phyloP scores from a whole-genome alignment of 208 protist genomes.

The Acanthamoeba sp. region DNA sequence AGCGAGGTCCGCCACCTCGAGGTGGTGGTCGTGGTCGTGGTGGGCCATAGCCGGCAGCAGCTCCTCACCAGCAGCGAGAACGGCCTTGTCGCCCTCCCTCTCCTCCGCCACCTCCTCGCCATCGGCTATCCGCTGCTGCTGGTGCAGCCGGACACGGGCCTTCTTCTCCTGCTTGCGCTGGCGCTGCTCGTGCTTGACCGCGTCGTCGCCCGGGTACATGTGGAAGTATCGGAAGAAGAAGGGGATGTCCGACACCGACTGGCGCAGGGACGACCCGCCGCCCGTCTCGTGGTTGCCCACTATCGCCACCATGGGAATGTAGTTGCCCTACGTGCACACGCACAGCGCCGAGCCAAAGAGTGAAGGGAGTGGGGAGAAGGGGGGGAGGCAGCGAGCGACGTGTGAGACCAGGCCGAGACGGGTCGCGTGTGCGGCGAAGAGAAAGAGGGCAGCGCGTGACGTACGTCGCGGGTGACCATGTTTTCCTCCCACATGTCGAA shows the following conservation, averaged over 20 bases:
- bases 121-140: not conserved
- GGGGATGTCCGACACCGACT: constrained; percentile 26
- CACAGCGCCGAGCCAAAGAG: not conserved
- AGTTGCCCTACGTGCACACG: not conserved
- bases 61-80: too few species aligned
- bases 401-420: too few species aligned
- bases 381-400: too few species aligned
- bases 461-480: constrained; percentile 55
- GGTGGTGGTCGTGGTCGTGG: too few species aligned
- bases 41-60: too few species aligned
- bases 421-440: too few species aligned
- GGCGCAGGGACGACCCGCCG: constrained; percentile 27
- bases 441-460: too few species aligned
- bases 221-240: constrained; percentile 71
- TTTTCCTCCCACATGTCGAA: constrained; percentile 49
- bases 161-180: constrained; percentile 40
- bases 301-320: constrained; percentile 65
- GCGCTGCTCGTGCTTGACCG: constrained; percentile 32
- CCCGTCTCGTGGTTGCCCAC: constrained; percentile 83
- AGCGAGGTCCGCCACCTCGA: too few species aligned
- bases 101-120: too few species aligned
- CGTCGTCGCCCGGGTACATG: constrained; percentile 46
- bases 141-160: too few species aligned
- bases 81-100: too few species aligned
- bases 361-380: too few species aligned